Evolutionary conservation across 495 filamentous ascomycete species (phyloP), one percentile per base, ranked within the genome.

Genomic region (Zalerion maritima): DNA sequence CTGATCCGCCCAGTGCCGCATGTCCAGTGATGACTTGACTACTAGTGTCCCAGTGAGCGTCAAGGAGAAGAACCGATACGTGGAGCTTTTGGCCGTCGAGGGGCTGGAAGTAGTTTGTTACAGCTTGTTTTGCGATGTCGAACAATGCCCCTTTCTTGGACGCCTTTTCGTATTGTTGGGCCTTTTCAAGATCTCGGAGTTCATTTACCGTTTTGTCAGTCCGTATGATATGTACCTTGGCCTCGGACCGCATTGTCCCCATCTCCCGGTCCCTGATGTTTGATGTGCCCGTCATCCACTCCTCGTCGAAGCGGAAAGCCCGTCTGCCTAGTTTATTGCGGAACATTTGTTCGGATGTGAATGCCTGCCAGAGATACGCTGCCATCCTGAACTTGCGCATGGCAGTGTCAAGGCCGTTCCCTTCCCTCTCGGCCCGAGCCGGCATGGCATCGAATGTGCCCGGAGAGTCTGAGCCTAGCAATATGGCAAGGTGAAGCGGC

Each of bases 281-380:
- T 26, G 80, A 60, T 9, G 75, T 78, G 10, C 83, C 82, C 0
- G 71, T 69, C 32, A 82, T 79, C 86, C 86, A 94, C 41, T 87
- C 81, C 49, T 94, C 86, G 31, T 94, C 86, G 38, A 87, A 81
- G 23, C 85, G 64, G 46, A 93, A 93, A 25, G 73, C 79, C 14
- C 86, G 69, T 15, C 86, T 68, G 2, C 83, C 83, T 30, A 94
- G 67, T 25, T 73, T 75, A 50, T 87, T 78, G 34, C 83, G 79
- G 50, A 69, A 77, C 85, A 94, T 94, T 47, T 94, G 84, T 46
- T 93, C 84, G 8, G 79, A 81, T 1, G 86, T 94, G 45, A 89
- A 94, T 5, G 84, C 82, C 49, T 94, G 86, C 86, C 86, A 94
- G 2, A 94, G 64, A 47, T 94, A 91, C 11, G 83, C 85, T 14